Conservation (phyloP, 164 flowering plant species). For the Litsea cubeba region DNA sequence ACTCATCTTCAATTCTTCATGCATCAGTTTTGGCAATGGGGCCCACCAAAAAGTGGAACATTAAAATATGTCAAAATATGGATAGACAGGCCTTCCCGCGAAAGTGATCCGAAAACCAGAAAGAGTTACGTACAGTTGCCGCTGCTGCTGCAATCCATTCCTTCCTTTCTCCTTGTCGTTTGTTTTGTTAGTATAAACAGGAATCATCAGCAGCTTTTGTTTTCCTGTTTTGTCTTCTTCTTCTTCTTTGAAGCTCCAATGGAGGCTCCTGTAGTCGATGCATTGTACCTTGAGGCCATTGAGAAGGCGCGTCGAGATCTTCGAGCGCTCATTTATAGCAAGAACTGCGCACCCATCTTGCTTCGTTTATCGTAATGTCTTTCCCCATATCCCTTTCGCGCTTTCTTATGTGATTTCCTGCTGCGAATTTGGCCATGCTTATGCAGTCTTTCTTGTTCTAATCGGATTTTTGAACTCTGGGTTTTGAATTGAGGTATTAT, state of each 20-base stretch:
- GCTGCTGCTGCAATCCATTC: background rate
- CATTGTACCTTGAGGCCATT: conserved; percentile 70
- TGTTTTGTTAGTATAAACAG: background rate
- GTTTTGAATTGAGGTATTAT: background rate
- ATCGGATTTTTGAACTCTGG: background rate
- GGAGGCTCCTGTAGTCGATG: conserved; percentile 72
- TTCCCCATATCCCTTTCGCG: background rate
- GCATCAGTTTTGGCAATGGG: no score
- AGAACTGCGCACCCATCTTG: conserved; percentile 94
- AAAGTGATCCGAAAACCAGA: background rate
- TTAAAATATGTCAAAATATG: no score
- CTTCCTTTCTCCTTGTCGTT: background rate
- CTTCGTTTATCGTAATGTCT: conserved; percentile 85
- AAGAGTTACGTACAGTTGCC: no score
- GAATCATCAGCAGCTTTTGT: background rate
- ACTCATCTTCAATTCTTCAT: no score
- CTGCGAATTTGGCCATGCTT: background rate
- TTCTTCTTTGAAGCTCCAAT: conserved; percentile 22
- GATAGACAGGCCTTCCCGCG: no score
- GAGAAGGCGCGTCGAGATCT: conserved; percentile 92
- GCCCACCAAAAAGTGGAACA: no score
- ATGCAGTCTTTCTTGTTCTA: background rate
- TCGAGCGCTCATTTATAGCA: conserved; percentile 74
- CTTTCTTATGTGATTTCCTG: background rate
- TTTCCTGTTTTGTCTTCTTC: background rate